Evolutionary conservation across 2,329 filamentous ascomycete genomes (phyloP).

Genomic region (Fusarium robinianum): DNA sequence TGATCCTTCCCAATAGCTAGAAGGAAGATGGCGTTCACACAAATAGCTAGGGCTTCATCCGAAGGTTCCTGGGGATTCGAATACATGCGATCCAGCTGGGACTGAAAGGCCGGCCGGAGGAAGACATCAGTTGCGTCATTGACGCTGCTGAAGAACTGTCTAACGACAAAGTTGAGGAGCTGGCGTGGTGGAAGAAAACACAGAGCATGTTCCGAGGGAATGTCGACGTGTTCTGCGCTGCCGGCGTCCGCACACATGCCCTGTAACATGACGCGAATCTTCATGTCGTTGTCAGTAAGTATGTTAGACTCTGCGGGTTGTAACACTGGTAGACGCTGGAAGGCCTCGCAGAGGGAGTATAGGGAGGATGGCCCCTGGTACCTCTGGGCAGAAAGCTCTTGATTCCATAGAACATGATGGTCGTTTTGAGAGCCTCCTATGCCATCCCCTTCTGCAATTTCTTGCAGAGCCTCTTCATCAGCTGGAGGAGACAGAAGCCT

Average conservation of each 20-base stretch:
- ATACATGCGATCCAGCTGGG: conserved; percentile 33
- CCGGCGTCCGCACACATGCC: conserved; percentile 31
- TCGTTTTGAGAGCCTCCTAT: conserved; percentile 11
- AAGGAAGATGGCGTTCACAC: conserved; percentile 34
- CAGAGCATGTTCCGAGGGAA: conserved; percentile 18
- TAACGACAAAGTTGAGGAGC: conserved; percentile 33
- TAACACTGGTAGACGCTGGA: conserved; percentile 29
- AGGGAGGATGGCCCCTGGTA: conserved; percentile 35
- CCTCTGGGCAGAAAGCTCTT: conserved; percentile 25
- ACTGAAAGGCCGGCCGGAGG: conserved; percentile 27
- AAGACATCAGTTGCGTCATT: conserved; percentile 36
- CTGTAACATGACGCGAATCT: conserved; percentile 21
- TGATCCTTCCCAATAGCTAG: conserved; percentile 33
- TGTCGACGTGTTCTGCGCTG: conserved; percentile 29
- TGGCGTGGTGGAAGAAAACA: conserved; percentile 33
- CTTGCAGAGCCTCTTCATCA: conserved; percentile 15
- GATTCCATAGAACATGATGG: conserved; percentile 28
- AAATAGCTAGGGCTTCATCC: conserved; percentile 35
- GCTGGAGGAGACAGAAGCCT: conserved; percentile 12
- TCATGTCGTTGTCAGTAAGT: conserved; percentile 1
- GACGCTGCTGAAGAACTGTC: conserved; percentile 32
- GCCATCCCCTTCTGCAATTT: not conserved
- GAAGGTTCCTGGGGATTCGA: conserved; percentile 22
- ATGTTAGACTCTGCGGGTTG: not conserved
- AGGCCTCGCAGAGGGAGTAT: conserved; percentile 33